Evolutionary conservation across 169 alveolate species (phyloP).

Genomic region (Plasmodium chabaudi): DNA sequence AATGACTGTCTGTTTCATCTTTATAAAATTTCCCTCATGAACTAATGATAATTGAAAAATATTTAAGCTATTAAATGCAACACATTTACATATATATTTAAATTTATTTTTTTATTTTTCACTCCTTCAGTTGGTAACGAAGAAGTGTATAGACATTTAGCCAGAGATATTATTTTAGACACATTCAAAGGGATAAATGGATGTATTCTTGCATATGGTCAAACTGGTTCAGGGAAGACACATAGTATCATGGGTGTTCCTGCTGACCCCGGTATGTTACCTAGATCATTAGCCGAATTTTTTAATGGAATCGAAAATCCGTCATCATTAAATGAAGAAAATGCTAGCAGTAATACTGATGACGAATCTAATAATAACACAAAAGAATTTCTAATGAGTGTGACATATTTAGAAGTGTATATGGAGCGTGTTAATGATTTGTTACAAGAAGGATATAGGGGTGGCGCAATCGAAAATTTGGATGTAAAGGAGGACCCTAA

Average conservation of each 20-base stretch:
- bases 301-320: slow-evolving; percentile 85
- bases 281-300: slow-evolving; percentile 87
- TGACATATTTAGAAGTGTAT: slow-evolving; percentile 89
- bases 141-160: slow-evolving; percentile 83
- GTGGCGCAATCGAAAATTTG: slow-evolving; percentile 82
- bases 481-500: slow-evolving; percentile 90
- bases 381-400: slow-evolving; percentile 87
- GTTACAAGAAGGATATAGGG: slow-evolving; percentile 84
- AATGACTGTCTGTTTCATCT: too few relatives aligned
- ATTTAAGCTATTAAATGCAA: too few relatives aligned
- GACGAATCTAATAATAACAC: slow-evolving; percentile 82
- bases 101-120: neutral
- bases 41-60: too few relatives aligned
- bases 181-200: slow-evolving; percentile 87
- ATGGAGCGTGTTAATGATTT: slow-evolving; percentile 90
- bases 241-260: slow-evolving; percentile 87
- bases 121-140: slow-evolving; percentile 78
- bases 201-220: slow-evolving; percentile 86
- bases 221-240: slow-evolving; percentile 87
- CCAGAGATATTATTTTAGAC: slow-evolving; percentile 84
- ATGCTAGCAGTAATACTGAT: slow-evolving; percentile 79
- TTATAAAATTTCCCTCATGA: too few relatives aligned
- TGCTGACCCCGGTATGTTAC: slow-evolving; percentile 87
- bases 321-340: slow-evolving; percentile 81
- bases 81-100: neutral